Conservation (phyloP, 2,329 filamentous ascomycete genomes). For the Apiospora rasikravindrae region DNA sequence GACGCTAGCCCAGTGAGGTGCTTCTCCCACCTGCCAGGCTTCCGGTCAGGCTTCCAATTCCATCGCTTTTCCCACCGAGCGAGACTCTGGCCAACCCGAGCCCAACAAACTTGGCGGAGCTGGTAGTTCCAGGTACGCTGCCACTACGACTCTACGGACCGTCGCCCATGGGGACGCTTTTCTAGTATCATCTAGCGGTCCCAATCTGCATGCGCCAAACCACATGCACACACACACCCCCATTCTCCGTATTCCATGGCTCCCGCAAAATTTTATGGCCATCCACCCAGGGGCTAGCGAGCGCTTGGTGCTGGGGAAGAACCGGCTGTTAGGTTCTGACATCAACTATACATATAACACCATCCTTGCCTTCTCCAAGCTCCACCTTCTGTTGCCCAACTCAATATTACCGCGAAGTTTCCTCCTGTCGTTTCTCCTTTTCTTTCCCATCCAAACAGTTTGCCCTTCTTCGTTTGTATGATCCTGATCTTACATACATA, state of each 20-base stretch:
- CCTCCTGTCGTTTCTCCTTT: constrained; percentile 1
- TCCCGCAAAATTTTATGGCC: constrained; percentile 7
- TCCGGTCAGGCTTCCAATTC: constrained; percentile 24
- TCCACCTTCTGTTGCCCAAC: constrained; percentile 16
- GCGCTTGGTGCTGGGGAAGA: constrained; percentile 13
- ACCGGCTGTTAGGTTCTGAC: constrained; percentile 22
- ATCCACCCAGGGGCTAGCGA: constrained; percentile 15
- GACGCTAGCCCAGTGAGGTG: not conserved
- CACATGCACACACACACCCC: constrained; percentile 4
- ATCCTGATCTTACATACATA: not conserved
- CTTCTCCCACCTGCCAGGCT: constrained; percentile 19
- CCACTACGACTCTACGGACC: constrained; percentile 4
- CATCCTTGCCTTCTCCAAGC: not conserved
- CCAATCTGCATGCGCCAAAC: not conserved
- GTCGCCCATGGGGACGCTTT: constrained; percentile 6
- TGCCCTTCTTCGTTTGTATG: constrained; percentile 1
- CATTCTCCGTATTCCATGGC: constrained; percentile 9
- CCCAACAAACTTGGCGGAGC: constrained; percentile 16
- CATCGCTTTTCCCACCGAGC: not conserved
- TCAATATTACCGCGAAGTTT: constrained; percentile 19
- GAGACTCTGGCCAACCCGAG: not conserved
- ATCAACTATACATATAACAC: constrained; percentile 23
- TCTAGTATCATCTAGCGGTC: constrained; percentile 7
- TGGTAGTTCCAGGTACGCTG: constrained; percentile 18
- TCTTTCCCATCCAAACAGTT: not conserved